A percentile compares a stretch with the other conserved stretches of the same genome.
These are phyloP conservation scores for Backusella tarrabulga DNA, from an alignment of 192 early-diverging fungal genomes.

Conservation along the genomic window DNA sequence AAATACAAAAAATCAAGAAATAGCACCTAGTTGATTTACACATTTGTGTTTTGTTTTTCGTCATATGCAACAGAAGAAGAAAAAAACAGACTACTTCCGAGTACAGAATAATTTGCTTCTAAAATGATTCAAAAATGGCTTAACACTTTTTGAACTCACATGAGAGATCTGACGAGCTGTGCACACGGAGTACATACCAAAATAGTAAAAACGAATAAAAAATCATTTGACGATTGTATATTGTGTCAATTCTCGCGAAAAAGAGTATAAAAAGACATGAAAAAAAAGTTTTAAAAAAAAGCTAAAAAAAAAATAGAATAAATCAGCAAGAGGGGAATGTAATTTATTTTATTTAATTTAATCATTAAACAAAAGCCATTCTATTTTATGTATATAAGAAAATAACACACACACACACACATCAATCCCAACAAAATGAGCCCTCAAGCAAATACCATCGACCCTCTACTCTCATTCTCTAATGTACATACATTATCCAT, in stretches of 20 bases:
- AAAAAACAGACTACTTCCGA: background rate
- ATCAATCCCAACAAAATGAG: background rate
- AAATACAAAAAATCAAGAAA: background rate
- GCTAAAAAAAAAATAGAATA: background rate
- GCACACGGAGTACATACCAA: background rate
- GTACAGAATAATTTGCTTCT: slow-evolving; percentile 3
- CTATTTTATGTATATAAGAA: background rate
- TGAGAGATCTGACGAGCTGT: slow-evolving; percentile 7
- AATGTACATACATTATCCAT: slow-evolving; percentile 13
- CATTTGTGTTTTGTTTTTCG: background rate
- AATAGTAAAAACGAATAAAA: background rate
- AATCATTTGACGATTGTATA: background rate
- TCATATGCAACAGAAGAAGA: background rate
- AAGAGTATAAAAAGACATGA: background rate
- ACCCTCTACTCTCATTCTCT: slow-evolving; percentile 6
- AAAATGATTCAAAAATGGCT: background rate
- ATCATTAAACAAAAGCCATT: background rate
- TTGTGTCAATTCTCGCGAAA: background rate
- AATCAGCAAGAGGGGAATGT: background rate
- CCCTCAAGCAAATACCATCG: background rate
- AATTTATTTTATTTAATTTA: background rate
- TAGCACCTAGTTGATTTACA: background rate
- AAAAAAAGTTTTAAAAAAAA: background rate
- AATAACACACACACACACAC: background rate
- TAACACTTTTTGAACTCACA: background rate